Base-by-base conservation (phyloP, 176 grass and related monocot species). In the Eleusine indica region DNA sequence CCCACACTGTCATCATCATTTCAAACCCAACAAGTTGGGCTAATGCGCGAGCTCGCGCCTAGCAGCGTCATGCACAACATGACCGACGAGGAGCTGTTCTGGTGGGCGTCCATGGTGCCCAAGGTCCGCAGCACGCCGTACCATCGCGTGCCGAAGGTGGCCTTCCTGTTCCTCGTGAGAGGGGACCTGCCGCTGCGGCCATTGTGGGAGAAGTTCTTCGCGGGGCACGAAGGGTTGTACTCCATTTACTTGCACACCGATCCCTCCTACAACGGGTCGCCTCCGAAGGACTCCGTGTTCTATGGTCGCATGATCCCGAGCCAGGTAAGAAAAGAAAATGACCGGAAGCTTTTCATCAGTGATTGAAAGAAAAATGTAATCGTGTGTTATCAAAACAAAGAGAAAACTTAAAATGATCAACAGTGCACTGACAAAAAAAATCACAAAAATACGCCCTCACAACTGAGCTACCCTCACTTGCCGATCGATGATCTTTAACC, bases 141-240 rank as follows among this genome's bases (percentile, higher is more conserved):
- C 83, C 62, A 47, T 7, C 72, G 60, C 76, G 76, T 73, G 73
- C 86, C 85, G 9, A 97, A 94, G 86, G 72, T 94, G 3, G 92
- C 95, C 12, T 97, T 97, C 84, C 2, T 97, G 84, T 97, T 97
- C 87, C 86, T 94, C 41, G 86, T 70, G 11, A 87, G 75, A 75
- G 86, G 90, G 10, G 49, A 76, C 32, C 60, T 94, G 47, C 95
- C 84, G 4, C 42, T 97, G 16, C 88, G 92, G 29, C 92, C 86
- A 17, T 28, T 92, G 14, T 97, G 95, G 95, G 95, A 97, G 52
- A 85, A 86, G 68, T 97, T 93, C 88, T 94, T 97, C 75, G 25
- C 88, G 1, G 92, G 95, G 0, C 44, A 93, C 65, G 7, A 94
- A 44, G 92, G 63, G 19, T 5, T 91, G 2, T 94, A 87, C 64